Percentiles rank a stretch among this genome's conserved stretches.
Conservation (phyloP, 1,284 basidiomycete species). For the Sporisorium exsertum region DNA sequence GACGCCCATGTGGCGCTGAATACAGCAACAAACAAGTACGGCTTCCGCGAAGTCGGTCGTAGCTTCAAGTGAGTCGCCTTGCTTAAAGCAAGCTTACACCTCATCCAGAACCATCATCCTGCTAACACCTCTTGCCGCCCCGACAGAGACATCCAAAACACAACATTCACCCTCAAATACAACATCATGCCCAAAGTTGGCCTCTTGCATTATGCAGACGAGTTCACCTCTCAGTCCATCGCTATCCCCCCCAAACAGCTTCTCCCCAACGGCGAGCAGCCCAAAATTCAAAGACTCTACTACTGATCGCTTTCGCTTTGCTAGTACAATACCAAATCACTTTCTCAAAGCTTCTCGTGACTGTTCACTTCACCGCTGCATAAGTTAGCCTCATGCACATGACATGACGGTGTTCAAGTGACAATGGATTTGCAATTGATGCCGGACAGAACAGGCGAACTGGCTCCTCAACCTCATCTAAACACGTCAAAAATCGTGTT, state of each 20-base stretch:
- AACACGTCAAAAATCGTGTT: slow-evolving; percentile 39
- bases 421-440: neutral
- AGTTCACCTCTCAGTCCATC: slow-evolving; percentile 24
- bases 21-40: slow-evolving; percentile 82
- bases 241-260: slow-evolving; percentile 27
- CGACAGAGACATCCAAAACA: slow-evolving; percentile 65
- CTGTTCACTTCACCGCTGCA: neutral
- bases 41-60: slow-evolving; percentile 80
- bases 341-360: neutral
- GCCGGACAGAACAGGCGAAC: neutral
- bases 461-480: neutral
- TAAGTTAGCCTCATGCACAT: neutral
- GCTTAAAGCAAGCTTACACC: too few relatives aligned
- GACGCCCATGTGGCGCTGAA: slow-evolving; percentile 78
- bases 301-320: slow-evolving; percentile 16
- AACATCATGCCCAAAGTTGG: slow-evolving; percentile 92
- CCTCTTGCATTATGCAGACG: slow-evolving; percentile 71
- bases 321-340: neutral
- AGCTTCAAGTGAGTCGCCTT: slow-evolving; percentile 79
- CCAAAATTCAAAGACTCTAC: slow-evolving; percentile 40
- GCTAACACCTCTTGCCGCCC: neutral
- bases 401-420: neutral
- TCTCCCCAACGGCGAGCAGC: slow-evolving; percentile 22
- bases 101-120: too few relatives aligned
- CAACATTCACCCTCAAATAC: slow-evolving; percentile 84